Percentiles rank a stretch among this genome's conserved stretches.
Conservation (phyloP, 2,329 filamentous ascomycete genomes). For the Aspergillus versicolor region DNA sequence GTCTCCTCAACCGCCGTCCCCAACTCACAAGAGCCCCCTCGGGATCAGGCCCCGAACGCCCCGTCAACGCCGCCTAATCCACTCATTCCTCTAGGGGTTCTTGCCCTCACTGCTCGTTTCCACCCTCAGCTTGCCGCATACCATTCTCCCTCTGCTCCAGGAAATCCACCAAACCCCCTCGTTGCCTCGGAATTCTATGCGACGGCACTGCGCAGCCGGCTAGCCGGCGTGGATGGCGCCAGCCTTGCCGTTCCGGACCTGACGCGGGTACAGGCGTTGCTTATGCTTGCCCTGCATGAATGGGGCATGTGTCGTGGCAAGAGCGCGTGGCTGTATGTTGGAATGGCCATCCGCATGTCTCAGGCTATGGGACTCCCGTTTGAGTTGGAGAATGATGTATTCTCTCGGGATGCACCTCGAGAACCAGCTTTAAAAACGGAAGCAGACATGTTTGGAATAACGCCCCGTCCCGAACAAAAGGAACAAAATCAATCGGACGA, state of each 20-base stretch:
- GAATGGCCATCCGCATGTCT: constrained; percentile 46
- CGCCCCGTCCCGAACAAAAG: constrained; percentile 33
- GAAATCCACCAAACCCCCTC: constrained; percentile 48
- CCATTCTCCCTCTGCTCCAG: constrained; percentile 47
- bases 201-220: constrained; percentile 48
- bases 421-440: constrained; percentile 39
- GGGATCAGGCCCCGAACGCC: constrained; percentile 31
- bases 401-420: constrained; percentile 44
- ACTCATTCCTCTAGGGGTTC: constrained; percentile 55
- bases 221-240: constrained; percentile 45
- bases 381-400: constrained; percentile 48
- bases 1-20: constrained; percentile 1
- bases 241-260: constrained; percentile 45
- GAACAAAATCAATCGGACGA: constrained; percentile 43
- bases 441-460: constrained; percentile 39
- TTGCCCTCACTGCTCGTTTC: constrained; percentile 57
- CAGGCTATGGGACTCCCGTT: constrained; percentile 48
- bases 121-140: constrained; percentile 50
- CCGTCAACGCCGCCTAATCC: constrained; percentile 39
- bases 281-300: constrained; percentile 59
- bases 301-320: constrained; percentile 57
- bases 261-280: constrained; percentile 52
- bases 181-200: constrained; percentile 57
- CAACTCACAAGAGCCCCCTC: constrained; percentile 9
- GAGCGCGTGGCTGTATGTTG: constrained; percentile 53